Evolutionary conservation across 768 basidiomycete species (phyloP), one percentile per base, ranked within the genome.

Genomic region (Psilocybe tampanensis): DNA sequence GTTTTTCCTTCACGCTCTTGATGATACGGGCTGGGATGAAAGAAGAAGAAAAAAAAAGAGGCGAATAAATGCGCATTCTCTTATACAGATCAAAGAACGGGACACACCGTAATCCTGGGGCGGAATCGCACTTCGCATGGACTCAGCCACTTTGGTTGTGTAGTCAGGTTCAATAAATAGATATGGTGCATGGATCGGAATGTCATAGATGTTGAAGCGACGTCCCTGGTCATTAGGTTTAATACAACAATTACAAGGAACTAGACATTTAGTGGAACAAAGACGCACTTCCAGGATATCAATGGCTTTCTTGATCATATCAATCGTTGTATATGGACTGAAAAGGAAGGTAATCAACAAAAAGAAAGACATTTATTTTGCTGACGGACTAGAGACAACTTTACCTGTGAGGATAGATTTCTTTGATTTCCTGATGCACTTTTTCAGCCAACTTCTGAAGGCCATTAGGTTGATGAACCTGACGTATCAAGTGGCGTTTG

Each of bases 91-190:
- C n/a, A n/a, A n/a, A n/a, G n/a, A n/a, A n/a, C n/a, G n/a, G 24
- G 22, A 64, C 70, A 18, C 59, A 86, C 88, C 61, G 69, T 80
- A 84, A 18, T 80, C 67, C 8, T 76, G 72, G 1, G 64, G 52
- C 0, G 76, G 58, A 2, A 86, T 64, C 2, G 74, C 72, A 24
- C 72, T 70, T 22, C 78, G 61, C 81, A 94, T 85, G 12, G 66
- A 70, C 48, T 71, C 66, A 0, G 91, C 86, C 53, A 87, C 84
- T 0, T 80, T 69, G 1, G 81, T 76, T 0, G 71, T 49, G 54
- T 85, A 80, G 50, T 89, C 75, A 0, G 92, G 92, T 3, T 85
- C 81, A 17, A 82, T 69, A 69, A 97, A 98, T 72, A 96, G 85
- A 70, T 88, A 96, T 0, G 89, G 84, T 0, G 85, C 88, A 21